Percentiles rank a stretch among this genome's conserved stretches.
These are phyloP conservation scores for Neurospora tetrasperma DNA, from an alignment of 495 filamentous ascomycete species.

Conservation along the genomic window DNA sequence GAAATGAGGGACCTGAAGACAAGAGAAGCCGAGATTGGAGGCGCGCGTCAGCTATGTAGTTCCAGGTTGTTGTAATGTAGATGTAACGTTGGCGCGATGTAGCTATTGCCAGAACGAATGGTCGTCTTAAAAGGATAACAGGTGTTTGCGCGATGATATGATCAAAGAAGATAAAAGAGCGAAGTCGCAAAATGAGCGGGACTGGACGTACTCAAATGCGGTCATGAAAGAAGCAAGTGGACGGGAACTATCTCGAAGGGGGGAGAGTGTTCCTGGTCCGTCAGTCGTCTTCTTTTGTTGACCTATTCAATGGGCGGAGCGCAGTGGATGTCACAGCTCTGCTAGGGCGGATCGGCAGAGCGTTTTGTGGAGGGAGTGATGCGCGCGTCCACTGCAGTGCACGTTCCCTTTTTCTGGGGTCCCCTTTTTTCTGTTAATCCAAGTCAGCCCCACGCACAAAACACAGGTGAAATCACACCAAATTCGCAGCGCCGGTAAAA, in stretches of 20 bases:
- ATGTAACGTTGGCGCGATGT: not conserved
- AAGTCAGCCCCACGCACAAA: not conserved
- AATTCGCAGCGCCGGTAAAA: not conserved
- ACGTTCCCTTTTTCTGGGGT: not conserved
- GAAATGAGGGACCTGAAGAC: conserved; percentile 15
- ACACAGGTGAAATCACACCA: not conserved
- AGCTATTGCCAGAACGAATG: not conserved
- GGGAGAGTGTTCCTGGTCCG: not conserved
- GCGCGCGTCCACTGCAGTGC: not conserved
- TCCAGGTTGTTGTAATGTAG: not conserved
- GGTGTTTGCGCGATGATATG: not conserved
- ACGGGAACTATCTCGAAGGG: not conserved
- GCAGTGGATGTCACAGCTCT: not conserved
- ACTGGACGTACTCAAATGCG: not conserved
- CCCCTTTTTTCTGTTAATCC: not conserved
- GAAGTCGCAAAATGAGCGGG: not conserved
- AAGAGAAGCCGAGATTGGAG: not conserved
- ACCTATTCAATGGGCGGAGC: not conserved
- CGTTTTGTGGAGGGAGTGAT: not conserved
- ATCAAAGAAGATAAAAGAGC: not conserved
- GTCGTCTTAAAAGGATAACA: not conserved
- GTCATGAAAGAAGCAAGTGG: not conserved
- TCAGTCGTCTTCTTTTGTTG: not conserved
- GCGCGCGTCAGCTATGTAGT: conserved; percentile 4
- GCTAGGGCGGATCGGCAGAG: not conserved